Conservation (phyloP, 2,329 filamentous ascomycete species). For the Didymella segeticola region DNA sequence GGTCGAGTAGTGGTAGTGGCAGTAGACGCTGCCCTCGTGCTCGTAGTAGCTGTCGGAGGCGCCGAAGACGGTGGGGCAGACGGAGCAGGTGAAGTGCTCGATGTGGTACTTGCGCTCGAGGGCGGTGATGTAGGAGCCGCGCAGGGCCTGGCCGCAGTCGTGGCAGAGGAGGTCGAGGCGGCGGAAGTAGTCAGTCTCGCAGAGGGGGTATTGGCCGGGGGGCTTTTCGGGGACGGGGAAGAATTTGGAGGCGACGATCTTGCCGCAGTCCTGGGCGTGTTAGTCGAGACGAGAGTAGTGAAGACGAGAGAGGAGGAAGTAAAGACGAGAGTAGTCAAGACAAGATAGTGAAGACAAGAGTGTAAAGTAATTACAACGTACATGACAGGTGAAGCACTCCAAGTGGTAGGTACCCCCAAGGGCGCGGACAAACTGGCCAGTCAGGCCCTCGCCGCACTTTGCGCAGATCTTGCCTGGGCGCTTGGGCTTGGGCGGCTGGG, state of each 20-base stretch:
- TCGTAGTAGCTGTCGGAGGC: conserved; percentile 99
- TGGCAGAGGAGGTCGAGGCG: conserved; percentile 89
- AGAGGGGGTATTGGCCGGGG: conserved; percentile 89
- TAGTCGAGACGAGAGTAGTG: conserved; percentile 1
- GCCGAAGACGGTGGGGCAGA: conserved; percentile 97
- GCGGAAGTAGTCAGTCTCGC: conserved; percentile 96
- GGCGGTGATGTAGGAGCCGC: conserved; percentile 97
- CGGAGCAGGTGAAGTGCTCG: conserved; percentile 97
- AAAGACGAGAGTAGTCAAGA: not conserved
- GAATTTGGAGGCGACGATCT: conserved; percentile 98
- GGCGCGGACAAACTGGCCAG: conserved; percentile 94
- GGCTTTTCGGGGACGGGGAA: conserved; percentile 94
- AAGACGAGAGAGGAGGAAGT: conserved; percentile 17
- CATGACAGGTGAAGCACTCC: conserved; percentile 96
- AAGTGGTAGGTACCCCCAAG: conserved; percentile 93
- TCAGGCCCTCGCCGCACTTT: conserved; percentile 86
- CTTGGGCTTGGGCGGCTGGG: conserved; percentile 34
- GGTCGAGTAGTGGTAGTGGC: conserved; percentile 98
- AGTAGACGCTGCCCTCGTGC: conserved; percentile 94
- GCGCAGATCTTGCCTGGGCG: conserved; percentile 63
- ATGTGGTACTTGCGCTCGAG: conserved; percentile 96
- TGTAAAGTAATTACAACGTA: too few relatives aligned
- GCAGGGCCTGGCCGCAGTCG: conserved; percentile 88
- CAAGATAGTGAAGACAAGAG: too few relatives aligned
- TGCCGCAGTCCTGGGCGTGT: conserved; percentile 82